phyloP scores from a whole-genome alignment of 345 rosid species.

The Camelina sativa region DNA sequence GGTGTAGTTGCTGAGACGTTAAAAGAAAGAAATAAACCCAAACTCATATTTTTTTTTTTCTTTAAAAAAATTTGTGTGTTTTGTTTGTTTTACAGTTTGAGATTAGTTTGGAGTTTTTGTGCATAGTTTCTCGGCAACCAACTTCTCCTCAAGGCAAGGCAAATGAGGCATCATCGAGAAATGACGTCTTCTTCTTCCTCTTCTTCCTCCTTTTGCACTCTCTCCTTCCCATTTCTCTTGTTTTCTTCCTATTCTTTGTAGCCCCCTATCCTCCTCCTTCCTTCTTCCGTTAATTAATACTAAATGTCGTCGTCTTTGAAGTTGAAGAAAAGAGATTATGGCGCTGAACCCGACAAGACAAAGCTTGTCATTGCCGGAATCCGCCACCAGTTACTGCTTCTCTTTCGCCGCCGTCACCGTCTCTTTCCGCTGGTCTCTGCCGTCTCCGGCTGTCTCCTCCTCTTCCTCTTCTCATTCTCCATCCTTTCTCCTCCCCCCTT shows the following conservation, averaged over 20 bases:
- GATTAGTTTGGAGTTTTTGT: constrained; percentile 30
- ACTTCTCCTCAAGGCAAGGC: constrained; percentile 18
- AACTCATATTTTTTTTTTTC: too few species aligned
- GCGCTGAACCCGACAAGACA: constrained; percentile 31
- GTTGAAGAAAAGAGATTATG: constrained; percentile 51
- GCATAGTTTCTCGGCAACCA: constrained; percentile 34
- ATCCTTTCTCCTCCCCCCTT: constrained; percentile 57
- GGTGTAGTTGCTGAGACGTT: too few species aligned
- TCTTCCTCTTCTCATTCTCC: constrained; percentile 56
- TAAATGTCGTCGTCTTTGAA: constrained; percentile 39
- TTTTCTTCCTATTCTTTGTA: constrained; percentile 45
- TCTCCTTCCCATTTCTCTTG: constrained; percentile 40
- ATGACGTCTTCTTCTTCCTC: constrained; percentile 30
- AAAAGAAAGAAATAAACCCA: too few species aligned
- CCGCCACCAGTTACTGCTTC: constrained; percentile 45
- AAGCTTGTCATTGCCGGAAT: constrained; percentile 43
- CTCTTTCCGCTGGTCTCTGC: constrained; percentile 65
- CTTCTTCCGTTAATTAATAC: background rate
- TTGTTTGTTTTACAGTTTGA: constrained; percentile 1
- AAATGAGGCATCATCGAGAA: constrained; percentile 4
- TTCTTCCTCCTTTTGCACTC: constrained; percentile 38
- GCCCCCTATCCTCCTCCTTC: background rate
- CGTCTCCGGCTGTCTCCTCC: constrained; percentile 61
- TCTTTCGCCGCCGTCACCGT: constrained; percentile 61
- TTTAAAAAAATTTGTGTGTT: background rate